These are phyloP conservation scores for Priceomyces carsonii DNA, from an alignment of 805 yeast genomes.

Conservation along the genomic window DNA sequence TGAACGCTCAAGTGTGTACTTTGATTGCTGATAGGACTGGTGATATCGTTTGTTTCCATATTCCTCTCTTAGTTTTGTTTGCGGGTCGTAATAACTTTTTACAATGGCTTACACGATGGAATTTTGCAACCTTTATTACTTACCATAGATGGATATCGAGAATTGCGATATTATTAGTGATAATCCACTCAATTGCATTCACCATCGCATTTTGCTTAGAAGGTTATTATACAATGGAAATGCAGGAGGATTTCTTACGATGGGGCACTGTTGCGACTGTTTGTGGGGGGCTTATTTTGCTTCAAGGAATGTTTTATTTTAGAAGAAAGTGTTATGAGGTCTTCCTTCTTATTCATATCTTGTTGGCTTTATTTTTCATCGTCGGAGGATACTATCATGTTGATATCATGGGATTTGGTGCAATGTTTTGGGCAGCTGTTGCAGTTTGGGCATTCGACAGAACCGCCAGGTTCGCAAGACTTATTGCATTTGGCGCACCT, in stretches of 20 bases:
- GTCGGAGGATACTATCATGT: constrained; percentile 50
- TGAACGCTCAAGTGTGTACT: constrained; percentile 21
- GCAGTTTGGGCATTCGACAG: constrained; percentile 43
- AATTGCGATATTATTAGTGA: constrained; percentile 24
- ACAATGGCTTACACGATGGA: constrained; percentile 62
- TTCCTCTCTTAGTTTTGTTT: constrained; percentile 56
- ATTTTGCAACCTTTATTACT: constrained; percentile 39
- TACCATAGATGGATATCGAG: constrained; percentile 50
- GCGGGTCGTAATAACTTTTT: constrained; percentile 65
- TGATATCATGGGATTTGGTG: constrained; percentile 30
- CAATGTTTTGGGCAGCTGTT: constrained; percentile 29
- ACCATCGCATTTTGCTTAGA: constrained; percentile 14
- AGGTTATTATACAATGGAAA: constrained; percentile 11
- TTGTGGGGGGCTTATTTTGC: constrained; percentile 28
- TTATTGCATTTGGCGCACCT: constrained; percentile 36
- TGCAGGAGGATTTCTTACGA: constrained; percentile 21
- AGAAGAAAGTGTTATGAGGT: constrained; percentile 40
- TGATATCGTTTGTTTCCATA: constrained; percentile 42
- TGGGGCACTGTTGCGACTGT: constrained; percentile 43
- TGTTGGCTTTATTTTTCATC: constrained; percentile 39
- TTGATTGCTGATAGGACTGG: constrained; percentile 55
- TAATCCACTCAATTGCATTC: constrained; percentile 33
- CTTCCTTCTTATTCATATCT: constrained; percentile 34
- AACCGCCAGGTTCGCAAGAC: constrained; percentile 25
- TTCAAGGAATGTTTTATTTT: constrained; percentile 33